These are phyloP conservation scores for Lithospermum erythrorhizon DNA, from an alignment of 257 asterid genomes.

Conservation along the genomic window DNA sequence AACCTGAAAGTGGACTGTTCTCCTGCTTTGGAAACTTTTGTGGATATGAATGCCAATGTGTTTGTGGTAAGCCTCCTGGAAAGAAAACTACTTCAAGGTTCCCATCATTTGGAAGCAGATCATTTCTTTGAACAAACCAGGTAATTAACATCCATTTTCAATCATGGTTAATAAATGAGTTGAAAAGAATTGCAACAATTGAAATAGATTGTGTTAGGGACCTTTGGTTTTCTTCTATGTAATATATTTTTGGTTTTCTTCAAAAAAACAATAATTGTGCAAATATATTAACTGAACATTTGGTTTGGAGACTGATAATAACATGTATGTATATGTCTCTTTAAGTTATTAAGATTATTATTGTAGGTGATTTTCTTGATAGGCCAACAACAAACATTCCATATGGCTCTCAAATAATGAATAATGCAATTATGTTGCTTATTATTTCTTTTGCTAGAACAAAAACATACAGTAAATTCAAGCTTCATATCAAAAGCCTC, in stretches of 20 bases:
- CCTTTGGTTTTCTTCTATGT: too few species aligned
- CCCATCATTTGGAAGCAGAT: constrained; percentile 34
- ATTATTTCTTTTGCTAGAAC: background rate
- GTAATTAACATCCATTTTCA: background rate
- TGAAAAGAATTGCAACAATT: background rate
- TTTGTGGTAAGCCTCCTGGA: constrained; percentile 66
- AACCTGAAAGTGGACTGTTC: constrained; percentile 33
- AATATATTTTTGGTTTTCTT: too few species aligned
- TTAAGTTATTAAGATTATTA: too few species aligned
- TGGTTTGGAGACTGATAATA: too few species aligned
- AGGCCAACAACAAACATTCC: too few species aligned
- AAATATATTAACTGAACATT: too few species aligned
- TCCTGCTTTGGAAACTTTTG: constrained; percentile 67
- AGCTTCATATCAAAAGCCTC: background rate
- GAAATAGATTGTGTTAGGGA: background rate
- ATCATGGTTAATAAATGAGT: background rate
- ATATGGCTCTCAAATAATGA: background rate
- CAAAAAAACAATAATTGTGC: too few species aligned
- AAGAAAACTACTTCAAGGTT: constrained; percentile 21
- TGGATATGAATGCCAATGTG: constrained; percentile 77
- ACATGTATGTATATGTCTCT: too few species aligned
- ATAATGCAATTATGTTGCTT: background rate
- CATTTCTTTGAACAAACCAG: constrained; percentile 29
- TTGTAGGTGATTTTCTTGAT: too few species aligned
- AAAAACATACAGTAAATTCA: background rate